Base-by-base conservation (phyloP, 345 rosid species). In the Rhizophora mangle region DNA sequence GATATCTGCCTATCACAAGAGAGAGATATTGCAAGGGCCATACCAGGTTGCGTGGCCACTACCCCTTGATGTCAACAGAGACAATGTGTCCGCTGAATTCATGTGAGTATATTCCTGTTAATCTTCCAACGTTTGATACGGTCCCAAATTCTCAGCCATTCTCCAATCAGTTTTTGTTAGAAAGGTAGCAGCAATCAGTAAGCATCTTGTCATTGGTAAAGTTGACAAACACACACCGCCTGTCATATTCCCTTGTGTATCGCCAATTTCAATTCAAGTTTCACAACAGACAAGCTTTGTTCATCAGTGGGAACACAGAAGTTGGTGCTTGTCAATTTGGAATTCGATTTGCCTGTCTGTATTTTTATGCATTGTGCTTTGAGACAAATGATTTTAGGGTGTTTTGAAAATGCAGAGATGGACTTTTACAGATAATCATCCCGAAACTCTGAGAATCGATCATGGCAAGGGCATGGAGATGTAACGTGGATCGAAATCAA, bases 11-110 rank as follows among this genome's bases (percentile, higher is more conserved):
- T 86, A 84, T 74, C 86, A 78, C 72, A 87, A 76, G 86, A 83
- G 72, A 70, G 89, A 87, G 67, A 87, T 88, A 36, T 20, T 68
- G 27, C 77, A 79, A 69, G 96, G 90, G 34, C 86, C 97, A 24
- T 90, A 74, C 81, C 80, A 78, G 57, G 80, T 87, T 64, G 76
- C 75, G 2, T 90, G 96, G 98, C 81, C 88, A 27, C 87, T 93
- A 63, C 92, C 98, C 13, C 34, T 59, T 22, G 72, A 85, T 66
- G 90, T 71, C 57, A 82, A 87, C 85, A 87, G 79, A 74, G 88
- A 87, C 67, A 59, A 61, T 18, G 75, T 93, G 71, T 84, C 85
- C 0, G 96, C 96, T 22, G 93, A 93, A 64, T 87, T 90, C 71
- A 60, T 81, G 98, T 93, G 82, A 90, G 92, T 77, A 43, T 63